phyloP scores from a whole-genome alignment of 306 rosid genomes.

The Inga oerstediana region DNA sequence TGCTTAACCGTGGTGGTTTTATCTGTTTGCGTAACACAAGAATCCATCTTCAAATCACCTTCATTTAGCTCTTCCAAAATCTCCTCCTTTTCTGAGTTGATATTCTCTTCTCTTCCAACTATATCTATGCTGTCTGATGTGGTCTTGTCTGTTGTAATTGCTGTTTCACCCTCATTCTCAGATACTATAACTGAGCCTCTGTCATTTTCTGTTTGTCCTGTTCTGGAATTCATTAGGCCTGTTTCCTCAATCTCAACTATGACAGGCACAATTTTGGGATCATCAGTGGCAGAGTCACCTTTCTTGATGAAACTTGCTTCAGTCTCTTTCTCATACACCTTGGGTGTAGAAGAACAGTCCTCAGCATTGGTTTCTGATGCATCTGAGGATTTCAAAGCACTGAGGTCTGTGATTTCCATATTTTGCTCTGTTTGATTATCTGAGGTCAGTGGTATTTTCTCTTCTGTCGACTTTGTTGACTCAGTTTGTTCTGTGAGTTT shows the following conservation, averaged over 20 bases:
- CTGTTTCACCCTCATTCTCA: not conserved
- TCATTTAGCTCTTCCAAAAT: not conserved
- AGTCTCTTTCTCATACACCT: not conserved
- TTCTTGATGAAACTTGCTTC: conserved; percentile 1
- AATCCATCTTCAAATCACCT: not conserved
- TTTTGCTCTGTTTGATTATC: not conserved
- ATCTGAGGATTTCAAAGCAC: not conserved
- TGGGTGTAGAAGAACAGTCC: not conserved
- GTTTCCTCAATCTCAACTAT: conserved; percentile 15
- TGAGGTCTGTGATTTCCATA: not conserved
- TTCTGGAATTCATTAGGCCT: not conserved
- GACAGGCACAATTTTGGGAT: conserved; percentile 4
- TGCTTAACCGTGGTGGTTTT: conserved; percentile 1
- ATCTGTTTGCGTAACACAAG: not conserved
- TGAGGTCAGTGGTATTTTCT: not conserved
- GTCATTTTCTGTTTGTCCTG: not conserved
- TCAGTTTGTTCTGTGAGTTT: conserved; percentile 1
- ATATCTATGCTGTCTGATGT: not conserved
- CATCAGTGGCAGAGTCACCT: not conserved
- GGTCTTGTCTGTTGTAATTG: not conserved
- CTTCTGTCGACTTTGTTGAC: conserved; percentile 9
- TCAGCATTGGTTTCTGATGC: conserved; percentile 3
- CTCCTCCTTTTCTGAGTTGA: not conserved
- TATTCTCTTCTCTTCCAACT: not conserved
- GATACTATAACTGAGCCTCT: not conserved